Percentiles rank a stretch among this genome's conserved stretches.
Conservation (phyloP, 2,329 filamentous ascomycete species). For the Hypoxylon sp. region DNA sequence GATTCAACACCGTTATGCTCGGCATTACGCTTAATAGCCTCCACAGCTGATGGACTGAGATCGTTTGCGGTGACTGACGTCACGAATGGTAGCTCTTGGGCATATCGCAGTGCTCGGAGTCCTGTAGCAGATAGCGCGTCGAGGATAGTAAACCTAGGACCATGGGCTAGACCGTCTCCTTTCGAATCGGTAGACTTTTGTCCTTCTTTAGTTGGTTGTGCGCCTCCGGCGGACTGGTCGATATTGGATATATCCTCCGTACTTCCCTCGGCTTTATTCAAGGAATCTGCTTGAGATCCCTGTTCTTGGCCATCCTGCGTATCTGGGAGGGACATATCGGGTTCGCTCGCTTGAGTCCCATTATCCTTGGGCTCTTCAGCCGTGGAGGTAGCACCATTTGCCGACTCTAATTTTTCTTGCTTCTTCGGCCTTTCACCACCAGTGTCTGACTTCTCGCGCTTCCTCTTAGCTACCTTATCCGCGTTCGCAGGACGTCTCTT, state of each 20-base stretch:
- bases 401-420: slow-evolving; percentile 43
- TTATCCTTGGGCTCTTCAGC: slow-evolving; percentile 18
- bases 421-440: slow-evolving; percentile 46
- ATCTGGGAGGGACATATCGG: slow-evolving; percentile 45
- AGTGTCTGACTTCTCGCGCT: slow-evolving; percentile 55
- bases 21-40: slow-evolving; percentile 87
- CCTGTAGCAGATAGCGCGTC: slow-evolving; percentile 96
- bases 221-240: slow-evolving; percentile 29
- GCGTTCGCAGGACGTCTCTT: slow-evolving; percentile 60
- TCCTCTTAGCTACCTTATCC: slow-evolving; percentile 63
- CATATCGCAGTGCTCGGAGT: slow-evolving; percentile 90
- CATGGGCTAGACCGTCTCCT: slow-evolving; percentile 50
- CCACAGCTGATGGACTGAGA: slow-evolving; percentile 81
- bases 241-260: slow-evolving; percentile 13
- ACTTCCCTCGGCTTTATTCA: not conserved
- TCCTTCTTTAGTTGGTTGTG: slow-evolving; percentile 39
- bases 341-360: slow-evolving; percentile 20
- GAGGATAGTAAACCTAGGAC: slow-evolving; percentile 81
- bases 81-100: slow-evolving; percentile 87
- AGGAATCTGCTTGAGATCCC: slow-evolving; percentile 11
- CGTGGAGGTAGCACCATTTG: slow-evolving; percentile 27
- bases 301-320: slow-evolving; percentile 33
- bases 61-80: slow-evolving; percentile 92
- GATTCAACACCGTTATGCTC: slow-evolving; percentile 82
- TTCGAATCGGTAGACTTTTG: slow-evolving; percentile 31